Evolutionary conservation across 2,329 filamentous ascomycete species (phyloP).

Genomic region (Colletotrichum aenigma): DNA sequence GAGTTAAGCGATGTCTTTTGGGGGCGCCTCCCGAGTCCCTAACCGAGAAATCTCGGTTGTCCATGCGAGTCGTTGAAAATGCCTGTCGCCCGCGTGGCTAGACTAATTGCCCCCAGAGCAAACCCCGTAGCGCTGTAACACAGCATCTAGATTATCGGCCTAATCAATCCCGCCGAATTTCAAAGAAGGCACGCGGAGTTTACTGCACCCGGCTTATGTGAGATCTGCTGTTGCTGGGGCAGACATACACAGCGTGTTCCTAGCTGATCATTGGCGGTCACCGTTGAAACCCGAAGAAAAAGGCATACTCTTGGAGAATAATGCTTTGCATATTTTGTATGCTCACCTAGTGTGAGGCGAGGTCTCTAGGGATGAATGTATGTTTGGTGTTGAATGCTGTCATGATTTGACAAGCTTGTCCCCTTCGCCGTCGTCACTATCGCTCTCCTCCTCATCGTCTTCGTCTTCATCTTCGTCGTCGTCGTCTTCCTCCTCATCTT

Average conservation of each 20-base stretch:
- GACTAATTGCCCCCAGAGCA: background rate
- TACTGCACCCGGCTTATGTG: background rate
- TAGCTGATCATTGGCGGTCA: background rate
- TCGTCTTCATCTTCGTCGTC: conserved; percentile 48
- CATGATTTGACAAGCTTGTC: conserved; percentile 46
- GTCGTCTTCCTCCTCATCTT: conserved; percentile 50
- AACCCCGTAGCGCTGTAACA: background rate
- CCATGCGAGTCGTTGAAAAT: background rate
- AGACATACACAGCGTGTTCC: background rate
- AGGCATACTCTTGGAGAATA: background rate
- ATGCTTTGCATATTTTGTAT: background rate
- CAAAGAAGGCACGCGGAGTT: background rate
- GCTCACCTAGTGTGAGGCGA: background rate
- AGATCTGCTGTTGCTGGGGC: background rate
- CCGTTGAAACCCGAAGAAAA: too few species aligned
- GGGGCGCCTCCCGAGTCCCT: background rate
- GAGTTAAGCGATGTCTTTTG: conserved; percentile 13
- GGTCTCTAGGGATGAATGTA: background rate
- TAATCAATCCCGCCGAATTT: background rate
- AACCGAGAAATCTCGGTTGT: background rate
- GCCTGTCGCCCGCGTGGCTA: conserved; percentile 6
- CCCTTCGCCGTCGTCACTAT: conserved; percentile 11
- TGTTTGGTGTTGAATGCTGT: background rate
- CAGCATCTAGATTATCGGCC: background rate
- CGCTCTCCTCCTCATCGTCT: conserved; percentile 49